phyloP scores from a whole-genome alignment of 2,329 filamentous ascomycete genomes.

The Tolypocladium nubicola region DNA sequence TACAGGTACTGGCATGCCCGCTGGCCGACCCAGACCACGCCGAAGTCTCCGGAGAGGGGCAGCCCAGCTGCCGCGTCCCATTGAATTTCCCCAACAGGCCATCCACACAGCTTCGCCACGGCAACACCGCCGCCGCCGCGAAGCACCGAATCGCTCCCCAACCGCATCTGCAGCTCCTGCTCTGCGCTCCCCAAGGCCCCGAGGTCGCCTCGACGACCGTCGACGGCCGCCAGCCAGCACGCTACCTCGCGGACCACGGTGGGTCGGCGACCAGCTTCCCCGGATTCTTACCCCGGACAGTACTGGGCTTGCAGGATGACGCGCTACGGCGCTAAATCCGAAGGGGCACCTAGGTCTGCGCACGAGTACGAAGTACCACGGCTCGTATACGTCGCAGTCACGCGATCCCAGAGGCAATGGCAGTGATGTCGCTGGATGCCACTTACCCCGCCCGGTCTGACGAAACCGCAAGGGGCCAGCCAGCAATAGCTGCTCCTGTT shows the following conservation, averaged over 20 bases:
- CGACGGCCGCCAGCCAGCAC: not conserved
- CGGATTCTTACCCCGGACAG: conserved; percentile 13
- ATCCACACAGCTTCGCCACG: not conserved
- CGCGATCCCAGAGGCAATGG: conserved; percentile 8
- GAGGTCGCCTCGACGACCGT: not conserved
- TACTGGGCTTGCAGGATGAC: conserved; percentile 6
- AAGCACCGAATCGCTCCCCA: not conserved
- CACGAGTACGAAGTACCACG: too few species aligned
- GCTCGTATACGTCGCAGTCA: conserved; percentile 3
- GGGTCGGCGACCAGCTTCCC: conserved; percentile 13
- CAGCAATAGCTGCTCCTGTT: not conserved
- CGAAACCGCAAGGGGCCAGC: conserved; percentile 21
- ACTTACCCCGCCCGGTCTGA: conserved; percentile 34
- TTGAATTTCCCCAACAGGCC: not conserved
- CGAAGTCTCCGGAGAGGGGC: conserved; percentile 12
- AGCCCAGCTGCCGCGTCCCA: not conserved
- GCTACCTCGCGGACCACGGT: not conserved
- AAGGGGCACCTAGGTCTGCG: not conserved
- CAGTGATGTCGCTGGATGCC: conserved; percentile 7
- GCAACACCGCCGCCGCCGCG: not conserved
- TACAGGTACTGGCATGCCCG: not conserved
- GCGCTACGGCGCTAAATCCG: conserved; percentile 4
- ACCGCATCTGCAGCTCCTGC: not conserved
- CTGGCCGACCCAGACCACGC: not conserved
- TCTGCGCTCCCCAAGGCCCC: not conserved